Base-by-base conservation (phyloP, 2,329 filamentous ascomycete genomes). In the Gnomoniopsis sp. region DNA sequence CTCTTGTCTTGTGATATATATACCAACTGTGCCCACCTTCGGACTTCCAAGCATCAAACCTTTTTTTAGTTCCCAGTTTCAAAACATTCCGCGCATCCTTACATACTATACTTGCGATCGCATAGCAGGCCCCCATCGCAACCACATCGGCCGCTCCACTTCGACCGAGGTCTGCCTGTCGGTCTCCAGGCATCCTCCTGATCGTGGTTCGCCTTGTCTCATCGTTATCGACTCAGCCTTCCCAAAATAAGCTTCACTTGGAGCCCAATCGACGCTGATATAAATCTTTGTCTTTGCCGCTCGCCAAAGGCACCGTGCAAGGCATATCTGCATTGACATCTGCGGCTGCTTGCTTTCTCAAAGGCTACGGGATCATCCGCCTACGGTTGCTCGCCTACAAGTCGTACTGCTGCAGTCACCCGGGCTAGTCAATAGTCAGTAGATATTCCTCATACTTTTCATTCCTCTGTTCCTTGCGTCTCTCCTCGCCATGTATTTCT, bases 341-440 rank as follows among this genome's bases (percentile, higher is more conserved):
- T 11, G 6, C 36, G 6, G 17, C 12, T 41, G 36, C 12, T 41
- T 14, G 36, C 36, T 6, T 8, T 11, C 21, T 21, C 11, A 21
- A 22, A 30, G 21, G n/a, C 43, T 46, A 7, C 43, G 43, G 43
- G 43, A 46, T 46, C 36, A 10, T 51, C 44, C 30, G 34, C 44
- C 26, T 26, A 41, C 54, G 47, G 34, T 38, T 38, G 41, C 46
- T 49, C 49, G 50, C 46, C 38, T 33, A 49, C 22, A 15, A 46
- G 34, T n/a, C n/a, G n/a, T 30, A 23, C 43, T 58, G 30, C 57
- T 43, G 48, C 57, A 21, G 43, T 30, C n/a, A 34, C 19, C 41
- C 44, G 57, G 57, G 30, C 54, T 47, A 49, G 49, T 55, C 55
- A 61, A 36, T 51, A 61, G 58, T 61, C 38, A 61, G 59, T 58